A percentile compares a stretch with the other conserved stretches of the same genome.
These are phyloP conservation scores for Glaciozyma martinii DNA, from an alignment of 768 basidiomycete genomes.

Conservation along the genomic window DNA sequence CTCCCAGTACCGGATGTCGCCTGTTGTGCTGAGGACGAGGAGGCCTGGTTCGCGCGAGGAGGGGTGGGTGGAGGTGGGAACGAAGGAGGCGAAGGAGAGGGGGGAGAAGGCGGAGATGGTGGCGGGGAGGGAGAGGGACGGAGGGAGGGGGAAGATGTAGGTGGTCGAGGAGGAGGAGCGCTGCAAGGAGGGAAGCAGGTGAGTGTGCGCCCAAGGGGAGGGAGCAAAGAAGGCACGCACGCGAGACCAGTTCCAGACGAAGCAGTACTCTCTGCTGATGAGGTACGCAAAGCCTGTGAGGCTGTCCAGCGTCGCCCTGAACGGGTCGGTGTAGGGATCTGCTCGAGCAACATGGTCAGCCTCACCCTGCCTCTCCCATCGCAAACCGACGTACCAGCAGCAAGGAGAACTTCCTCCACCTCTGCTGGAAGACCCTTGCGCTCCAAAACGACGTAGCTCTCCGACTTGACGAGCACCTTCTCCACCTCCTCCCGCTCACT, in stretches of 20 bases:
- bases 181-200: constrained; percentile 18
- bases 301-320: constrained; percentile 30
- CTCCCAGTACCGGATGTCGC: constrained; percentile 77
- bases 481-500: not conserved
- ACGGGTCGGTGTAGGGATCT: constrained; percentile 23
- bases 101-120: constrained; percentile 30
- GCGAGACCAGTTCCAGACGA: constrained; percentile 39
- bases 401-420: constrained; percentile 15
- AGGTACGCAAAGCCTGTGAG: constrained; percentile 38
- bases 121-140: constrained; percentile 18
- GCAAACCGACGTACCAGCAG: constrained; percentile 12
- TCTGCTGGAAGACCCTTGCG: constrained; percentile 20
- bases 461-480: constrained; percentile 26
- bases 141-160: constrained; percentile 38
- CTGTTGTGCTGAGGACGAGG: constrained; percentile 61
- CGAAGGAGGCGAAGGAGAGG: constrained; percentile 35
- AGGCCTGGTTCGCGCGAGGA: constrained; percentile 72
- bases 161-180: constrained; percentile 36
- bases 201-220: not conserved
- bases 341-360: not conserved
- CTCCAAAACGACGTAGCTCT: constrained; percentile 15
- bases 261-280: constrained; percentile 31
- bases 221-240: constrained; percentile 13
- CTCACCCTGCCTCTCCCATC: not conserved
- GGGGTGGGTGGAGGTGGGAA: constrained; percentile 38